Evolutionary conservation across 805 yeast species (phyloP).

Genomic region (Pichia pseudocactophila): DNA sequence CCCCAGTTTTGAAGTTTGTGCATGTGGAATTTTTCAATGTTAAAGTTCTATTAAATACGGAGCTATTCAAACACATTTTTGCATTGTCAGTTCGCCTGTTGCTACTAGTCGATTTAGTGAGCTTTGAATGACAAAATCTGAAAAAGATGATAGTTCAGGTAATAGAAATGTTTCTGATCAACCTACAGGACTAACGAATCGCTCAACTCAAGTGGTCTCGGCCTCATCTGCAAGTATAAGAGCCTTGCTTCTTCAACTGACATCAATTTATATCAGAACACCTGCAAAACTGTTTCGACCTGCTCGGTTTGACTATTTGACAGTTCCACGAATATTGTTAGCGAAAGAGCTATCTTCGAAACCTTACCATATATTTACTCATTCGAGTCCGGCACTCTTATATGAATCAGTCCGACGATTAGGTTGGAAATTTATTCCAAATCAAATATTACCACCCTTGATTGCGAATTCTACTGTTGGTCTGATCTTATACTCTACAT

Average conservation of each 20-base stretch:
- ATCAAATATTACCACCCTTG: conserved; percentile 78
- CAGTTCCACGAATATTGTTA: conserved; percentile 47
- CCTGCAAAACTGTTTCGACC: conserved; percentile 84
- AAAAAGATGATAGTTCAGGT: background rate
- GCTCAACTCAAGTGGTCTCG: conserved; percentile 49
- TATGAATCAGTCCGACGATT: conserved; percentile 52
- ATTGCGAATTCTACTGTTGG: conserved; percentile 89
- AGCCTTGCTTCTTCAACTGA: conserved; percentile 70
- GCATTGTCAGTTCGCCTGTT: no score
- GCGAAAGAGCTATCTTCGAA: conserved; percentile 37
- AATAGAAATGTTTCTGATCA: background rate
- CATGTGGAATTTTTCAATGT: no score
- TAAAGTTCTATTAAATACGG: no score
- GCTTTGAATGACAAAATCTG: background rate
- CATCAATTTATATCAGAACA: conserved; percentile 70
- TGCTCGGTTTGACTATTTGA: conserved; percentile 78
- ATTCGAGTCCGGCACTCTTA: conserved; percentile 71
- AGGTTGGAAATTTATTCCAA: conserved; percentile 85
- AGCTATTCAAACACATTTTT: no score
- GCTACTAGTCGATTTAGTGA: background rate
- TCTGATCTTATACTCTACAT: conserved; percentile 73
- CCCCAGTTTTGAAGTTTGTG: no score
- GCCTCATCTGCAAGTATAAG: conserved; percentile 80
- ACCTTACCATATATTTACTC: conserved; percentile 54
- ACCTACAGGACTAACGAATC: conserved; percentile 3